Conservation (phyloP, 148 eudicot genomes). For the Dianthus caryophyllus region DNA sequence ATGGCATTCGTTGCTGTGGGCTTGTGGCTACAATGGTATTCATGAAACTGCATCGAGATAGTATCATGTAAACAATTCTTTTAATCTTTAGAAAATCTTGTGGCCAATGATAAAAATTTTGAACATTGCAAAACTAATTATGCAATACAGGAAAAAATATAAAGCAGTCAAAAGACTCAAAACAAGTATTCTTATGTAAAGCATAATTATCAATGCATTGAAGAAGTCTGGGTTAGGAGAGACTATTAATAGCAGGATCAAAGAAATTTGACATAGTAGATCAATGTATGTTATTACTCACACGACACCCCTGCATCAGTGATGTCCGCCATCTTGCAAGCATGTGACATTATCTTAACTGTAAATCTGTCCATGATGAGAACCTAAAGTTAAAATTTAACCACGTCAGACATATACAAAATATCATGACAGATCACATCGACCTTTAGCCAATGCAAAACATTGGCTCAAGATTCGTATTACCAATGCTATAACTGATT, state of each 20-base stretch:
- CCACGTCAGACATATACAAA: constrained; percentile 18
- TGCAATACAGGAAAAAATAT: neutral
- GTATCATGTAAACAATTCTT: neutral
- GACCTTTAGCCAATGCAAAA: neutral
- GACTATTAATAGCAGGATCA: neutral
- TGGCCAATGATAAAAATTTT: neutral
- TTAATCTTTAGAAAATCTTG: neutral
- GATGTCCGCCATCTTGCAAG: constrained; percentile 98
- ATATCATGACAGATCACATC: constrained; percentile 2
- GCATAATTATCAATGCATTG: neutral
- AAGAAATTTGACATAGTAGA: neutral
- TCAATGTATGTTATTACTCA: constrained; percentile 44
- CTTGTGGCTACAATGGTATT: neutral
- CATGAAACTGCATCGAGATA: neutral
- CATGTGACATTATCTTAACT: constrained; percentile 74
- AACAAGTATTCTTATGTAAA: neutral
- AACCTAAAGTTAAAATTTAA: constrained; percentile 50
- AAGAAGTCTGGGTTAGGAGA: neutral
- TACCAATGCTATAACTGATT: neutral
- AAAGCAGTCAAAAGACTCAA: neutral
- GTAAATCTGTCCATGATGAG: constrained; percentile 96
- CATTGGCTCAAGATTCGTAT: neutral
- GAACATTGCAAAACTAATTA: neutral
- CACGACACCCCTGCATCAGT: constrained; percentile 95
- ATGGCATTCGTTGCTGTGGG: neutral